Conservation (phyloP, 768 basidiomycete genomes). For the Termitomyces sp. region DNA sequence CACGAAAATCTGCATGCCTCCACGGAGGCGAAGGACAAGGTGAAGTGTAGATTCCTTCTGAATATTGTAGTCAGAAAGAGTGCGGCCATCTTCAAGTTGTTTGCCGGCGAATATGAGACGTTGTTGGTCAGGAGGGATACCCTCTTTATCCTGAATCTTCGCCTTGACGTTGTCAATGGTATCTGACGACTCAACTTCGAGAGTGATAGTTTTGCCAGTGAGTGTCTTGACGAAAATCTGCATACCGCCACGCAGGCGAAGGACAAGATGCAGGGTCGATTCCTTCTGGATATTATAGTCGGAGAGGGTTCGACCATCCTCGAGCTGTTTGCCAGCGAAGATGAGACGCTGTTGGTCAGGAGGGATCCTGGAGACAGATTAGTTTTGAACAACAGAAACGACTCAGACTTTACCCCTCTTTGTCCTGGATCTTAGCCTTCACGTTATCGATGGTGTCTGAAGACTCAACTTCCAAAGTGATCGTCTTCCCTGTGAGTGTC, state of each 20-base stretch:
- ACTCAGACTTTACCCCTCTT: constrained; percentile 51
- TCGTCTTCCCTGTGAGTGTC: constrained; percentile 86
- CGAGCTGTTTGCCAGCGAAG: constrained; percentile 93
- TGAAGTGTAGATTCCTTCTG: constrained; percentile 87
- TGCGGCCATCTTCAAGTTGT: constrained; percentile 88
- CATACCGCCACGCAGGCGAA: constrained; percentile 91
- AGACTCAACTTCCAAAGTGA: constrained; percentile 82
- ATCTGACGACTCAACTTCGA: constrained; percentile 83
- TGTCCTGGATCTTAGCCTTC: constrained; percentile 82
- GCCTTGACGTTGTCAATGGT: constrained; percentile 87
- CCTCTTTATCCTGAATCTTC: constrained; percentile 94
- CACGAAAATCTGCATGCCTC: constrained; percentile 89
- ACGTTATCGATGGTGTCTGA: constrained; percentile 75
- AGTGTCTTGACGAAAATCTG: constrained; percentile 80
- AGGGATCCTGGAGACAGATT: constrained; percentile 42
- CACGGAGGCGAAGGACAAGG: constrained; percentile 79
- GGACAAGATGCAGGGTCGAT: constrained; percentile 83
- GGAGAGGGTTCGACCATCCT: constrained; percentile 87
- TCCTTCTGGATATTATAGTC: constrained; percentile 97
- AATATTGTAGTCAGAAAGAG: constrained; percentile 86
- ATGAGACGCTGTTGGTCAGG: constrained; percentile 95
- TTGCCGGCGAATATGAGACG: constrained; percentile 91
- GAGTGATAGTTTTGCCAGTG: constrained; percentile 90
- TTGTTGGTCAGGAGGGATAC: constrained; percentile 81
- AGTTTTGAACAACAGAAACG: background rate